Evolutionary conservation across 768 basidiomycete species (phyloP), one percentile per base, ranked within the genome.

Genomic region (Xerocomellus chrysenteron): DNA sequence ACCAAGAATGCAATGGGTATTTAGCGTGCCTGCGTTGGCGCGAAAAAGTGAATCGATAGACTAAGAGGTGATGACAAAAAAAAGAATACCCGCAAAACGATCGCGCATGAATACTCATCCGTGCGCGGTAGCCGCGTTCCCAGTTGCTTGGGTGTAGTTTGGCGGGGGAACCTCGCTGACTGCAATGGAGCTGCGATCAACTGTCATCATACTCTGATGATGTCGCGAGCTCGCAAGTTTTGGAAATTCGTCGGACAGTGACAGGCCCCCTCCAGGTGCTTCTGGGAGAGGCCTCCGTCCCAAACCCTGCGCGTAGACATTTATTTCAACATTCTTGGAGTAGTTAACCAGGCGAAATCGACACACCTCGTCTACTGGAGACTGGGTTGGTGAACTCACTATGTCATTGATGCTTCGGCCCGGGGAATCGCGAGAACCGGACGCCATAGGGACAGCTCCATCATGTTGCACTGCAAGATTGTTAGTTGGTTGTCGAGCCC

Each of bases 211-310:
- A n/a, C 48, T 51, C 45, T n/a, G 57, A 42, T 30, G 52, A 39
- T 10, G 61, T 44, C 33, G 59, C 26, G 19, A 9, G n/a, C 35
- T 40, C 13, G 33, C 40, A 36, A 61, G 48, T 44, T 59, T 68
- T 28, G 59, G 51, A 33, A 54, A 47, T 49, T 68, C 68, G 6
- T 50, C 43, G 7, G 55, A 21, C 13, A 67, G 24, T 35, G 60
- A 36, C 19, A 59, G 16, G 3, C 62, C 61, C 3, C 57, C 64
- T 42, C 60, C 60, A 0, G 70, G 66, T n/a, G 58, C 60, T 5
- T 46, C 60, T 4, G 71, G 71, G 12, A 67, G 70, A 19, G 56
- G 68, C 19, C 65, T 37, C 12, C 37, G 60, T 14, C 49, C 67
- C 10, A 37, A 37, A 28, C 9, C 35, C 68, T 66, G 37, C 2